Evolutionary conservation across 108 stramenopile species (phyloP), one percentile per base, ranked within the genome.

Genomic region (Conticribra weissflogii): DNA sequence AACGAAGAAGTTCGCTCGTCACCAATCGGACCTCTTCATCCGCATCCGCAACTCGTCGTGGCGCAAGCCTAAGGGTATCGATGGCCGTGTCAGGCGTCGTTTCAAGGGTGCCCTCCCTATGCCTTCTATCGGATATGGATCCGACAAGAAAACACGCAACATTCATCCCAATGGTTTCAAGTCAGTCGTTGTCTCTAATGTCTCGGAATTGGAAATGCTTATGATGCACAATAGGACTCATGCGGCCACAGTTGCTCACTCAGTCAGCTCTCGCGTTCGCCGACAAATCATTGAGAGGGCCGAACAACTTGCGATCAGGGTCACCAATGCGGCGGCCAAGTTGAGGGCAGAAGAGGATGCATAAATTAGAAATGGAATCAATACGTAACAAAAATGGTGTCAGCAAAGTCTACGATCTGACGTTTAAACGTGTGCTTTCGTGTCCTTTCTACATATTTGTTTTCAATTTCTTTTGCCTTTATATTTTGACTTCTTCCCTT

Each of bases 191-290:
- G 96, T 99, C 45, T 84, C 85, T 82, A 98, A 98, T 81, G 96
- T 97, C 54, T 54, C 84, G 27, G 99, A 99, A 69, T 85, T 99
- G 65, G 99, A 99, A 83, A 96, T 99, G 88, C 92, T 99, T 50
- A 92, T 99, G 91, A 99, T 99, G 99, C 98, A 99, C 96, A 99
- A 99, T 97, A 90, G 98, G 57, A 99, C 97, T 57, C 98, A 99
- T 87, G 96, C 94, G 24, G 99, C 97, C 18, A 98, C 98, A 59
- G 97, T 99, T 45, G 98, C 96, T 34, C 88, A 97, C 68, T 90
- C 88, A 72, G 98, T 99, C 54, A 94, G 93, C 51, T 76, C 90
- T 53, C 83, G 90, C 57, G 96, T 90, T 52, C 94, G 99, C 62
- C 89, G 93, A 83, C 93, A 85, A 30, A 99, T 99, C 74, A 86